A percentile compares a stretch with the other conserved stretches of the same genome.
Conservation (phyloP, 768 basidiomycete species). For the Hebeloma cylindrosporum region DNA sequence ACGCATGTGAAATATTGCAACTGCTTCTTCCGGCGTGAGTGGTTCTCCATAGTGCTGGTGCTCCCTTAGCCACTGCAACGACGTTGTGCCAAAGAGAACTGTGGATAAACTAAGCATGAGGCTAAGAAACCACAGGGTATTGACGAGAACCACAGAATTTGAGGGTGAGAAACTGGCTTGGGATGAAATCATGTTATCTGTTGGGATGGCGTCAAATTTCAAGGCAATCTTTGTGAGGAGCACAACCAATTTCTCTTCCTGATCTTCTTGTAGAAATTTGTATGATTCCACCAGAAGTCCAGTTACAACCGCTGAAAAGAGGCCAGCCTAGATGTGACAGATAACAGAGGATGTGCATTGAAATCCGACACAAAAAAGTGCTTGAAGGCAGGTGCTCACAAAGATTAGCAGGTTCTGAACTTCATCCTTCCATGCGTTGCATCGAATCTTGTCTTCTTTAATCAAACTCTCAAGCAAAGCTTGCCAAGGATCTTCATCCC, state of each 20-base stretch:
- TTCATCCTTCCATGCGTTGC: slow-evolving; percentile 20
- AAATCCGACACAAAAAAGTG: no score
- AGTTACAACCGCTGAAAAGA: slow-evolving; percentile 26
- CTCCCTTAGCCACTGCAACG: slow-evolving; percentile 17
- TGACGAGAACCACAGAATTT: slow-evolving; percentile 12
- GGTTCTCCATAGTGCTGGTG: slow-evolving; percentile 11
- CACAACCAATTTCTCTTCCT: slow-evolving; percentile 9
- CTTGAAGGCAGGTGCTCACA: slow-evolving; percentile 7
- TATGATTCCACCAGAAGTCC: slow-evolving; percentile 18
- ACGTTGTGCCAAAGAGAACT: slow-evolving; percentile 15
- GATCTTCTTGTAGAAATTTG: slow-evolving; percentile 17
- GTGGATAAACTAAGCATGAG: slow-evolving; percentile 14
- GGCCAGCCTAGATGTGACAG: slow-evolving; percentile 17
- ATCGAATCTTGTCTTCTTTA: slow-evolving; percentile 15
- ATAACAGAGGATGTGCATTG: neutral
- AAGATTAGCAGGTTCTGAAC: slow-evolving; percentile 23
- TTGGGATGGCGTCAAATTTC: neutral
- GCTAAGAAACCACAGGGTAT: slow-evolving; percentile 14
- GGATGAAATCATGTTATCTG: neutral
- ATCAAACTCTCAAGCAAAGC: slow-evolving; percentile 2
- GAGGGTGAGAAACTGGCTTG: slow-evolving; percentile 2
- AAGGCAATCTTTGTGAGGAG: slow-evolving; percentile 13
- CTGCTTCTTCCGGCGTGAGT: slow-evolving; percentile 8
- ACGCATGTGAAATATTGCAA: slow-evolving; percentile 26
- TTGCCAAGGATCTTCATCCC: slow-evolving; percentile 8